Evolutionary conservation across 2,329 filamentous ascomycete genomes (phyloP).

Genomic region (Teratosphaeria nubilosa): DNA sequence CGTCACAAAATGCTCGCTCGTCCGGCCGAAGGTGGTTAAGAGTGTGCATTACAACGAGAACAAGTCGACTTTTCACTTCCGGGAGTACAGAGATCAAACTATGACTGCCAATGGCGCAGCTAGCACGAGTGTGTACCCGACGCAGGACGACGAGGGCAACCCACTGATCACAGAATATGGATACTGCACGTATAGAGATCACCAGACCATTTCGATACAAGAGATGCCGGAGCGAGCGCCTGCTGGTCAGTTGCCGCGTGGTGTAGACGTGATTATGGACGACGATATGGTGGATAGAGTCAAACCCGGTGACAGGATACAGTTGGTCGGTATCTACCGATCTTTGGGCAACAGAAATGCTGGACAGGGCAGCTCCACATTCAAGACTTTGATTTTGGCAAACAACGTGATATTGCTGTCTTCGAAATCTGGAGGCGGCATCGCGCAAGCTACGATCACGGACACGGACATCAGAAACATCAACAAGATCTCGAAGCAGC

Average conservation of each 20-base stretch:
- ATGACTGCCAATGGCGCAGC: slow-evolving; percentile 83
- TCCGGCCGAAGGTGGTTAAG: slow-evolving; percentile 93
- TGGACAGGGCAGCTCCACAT: slow-evolving; percentile 79
- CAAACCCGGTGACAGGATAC: slow-evolving; percentile 91
- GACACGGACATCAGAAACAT: slow-evolving; percentile 98
- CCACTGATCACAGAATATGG: slow-evolving; percentile 92
- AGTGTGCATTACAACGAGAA: slow-evolving; percentile 93
- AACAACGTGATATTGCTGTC: slow-evolving; percentile 93
- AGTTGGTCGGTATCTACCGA: slow-evolving; percentile 91
- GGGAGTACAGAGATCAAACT: slow-evolving; percentile 91
- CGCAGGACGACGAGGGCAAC: slow-evolving; percentile 87
- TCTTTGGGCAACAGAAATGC: slow-evolving; percentile 92
- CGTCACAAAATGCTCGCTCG: slow-evolving; percentile 89
- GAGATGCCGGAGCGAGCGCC: slow-evolving; percentile 98
- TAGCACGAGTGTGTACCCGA: slow-evolving; percentile 85
- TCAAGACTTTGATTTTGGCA: slow-evolving; percentile 85
- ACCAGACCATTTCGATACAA: slow-evolving; percentile 96
- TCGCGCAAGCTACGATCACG: slow-evolving; percentile 84
- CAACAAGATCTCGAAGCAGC: slow-evolving; percentile 93
- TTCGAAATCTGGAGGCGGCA: slow-evolving; percentile 89
- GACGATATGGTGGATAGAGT: slow-evolving; percentile 91
- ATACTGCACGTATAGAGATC: slow-evolving; percentile 88
- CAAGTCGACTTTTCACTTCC: slow-evolving; percentile 75
- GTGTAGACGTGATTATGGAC: slow-evolving; percentile 92
- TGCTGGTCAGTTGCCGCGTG: slow-evolving; percentile 85